Evolutionary conservation across 371 early-diverging fungal genomes (phyloP).

Genomic region (Nematocida parisii): DNA sequence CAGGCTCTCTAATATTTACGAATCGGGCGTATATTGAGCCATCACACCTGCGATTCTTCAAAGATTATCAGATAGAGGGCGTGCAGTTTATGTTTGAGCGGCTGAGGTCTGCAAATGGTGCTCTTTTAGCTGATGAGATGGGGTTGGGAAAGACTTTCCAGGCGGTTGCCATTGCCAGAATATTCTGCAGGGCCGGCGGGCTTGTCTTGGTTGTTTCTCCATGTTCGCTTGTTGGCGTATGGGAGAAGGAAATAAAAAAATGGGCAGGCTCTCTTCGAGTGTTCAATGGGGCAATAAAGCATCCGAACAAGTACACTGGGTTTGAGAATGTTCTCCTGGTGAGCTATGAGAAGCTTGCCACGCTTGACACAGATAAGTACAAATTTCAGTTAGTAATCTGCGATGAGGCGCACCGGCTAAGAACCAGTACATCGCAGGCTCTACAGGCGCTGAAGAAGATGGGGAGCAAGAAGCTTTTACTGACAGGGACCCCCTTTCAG

Average conservation of each 20-base stretch:
- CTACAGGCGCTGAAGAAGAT: constrained; percentile 84
- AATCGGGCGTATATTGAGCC: constrained; percentile 56
- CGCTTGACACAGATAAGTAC: constrained; percentile 79
- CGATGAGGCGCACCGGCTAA: constrained; percentile 97
- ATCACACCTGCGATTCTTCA: constrained; percentile 37
- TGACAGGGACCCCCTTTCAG: constrained; percentile 96
- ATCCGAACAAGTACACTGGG: constrained; percentile 74
- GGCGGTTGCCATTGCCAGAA: constrained; percentile 87
- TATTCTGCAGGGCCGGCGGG: constrained; percentile 73
- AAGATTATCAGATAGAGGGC: constrained; percentile 71
- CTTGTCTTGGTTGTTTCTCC: constrained; percentile 89
- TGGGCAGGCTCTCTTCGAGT: constrained; percentile 86
- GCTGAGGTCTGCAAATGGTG: constrained; percentile 72
- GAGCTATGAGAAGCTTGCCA: constrained; percentile 89
- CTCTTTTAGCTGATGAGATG: constrained; percentile 98
- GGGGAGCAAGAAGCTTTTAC: constrained; percentile 79
- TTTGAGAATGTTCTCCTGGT: constrained; percentile 87
- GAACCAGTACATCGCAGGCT: constrained; percentile 88
- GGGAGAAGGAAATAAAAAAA: constrained; percentile 82
- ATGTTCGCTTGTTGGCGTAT: constrained; percentile 89
- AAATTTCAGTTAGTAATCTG: constrained; percentile 87
- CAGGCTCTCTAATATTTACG: constrained; percentile 54
- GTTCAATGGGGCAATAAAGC: constrained; percentile 81
- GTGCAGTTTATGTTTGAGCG: constrained; percentile 71
- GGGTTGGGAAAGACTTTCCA: constrained; percentile 97